Conservation (phyloP, 305 asterid genomes). For the Ilex paraguariensis region DNA sequence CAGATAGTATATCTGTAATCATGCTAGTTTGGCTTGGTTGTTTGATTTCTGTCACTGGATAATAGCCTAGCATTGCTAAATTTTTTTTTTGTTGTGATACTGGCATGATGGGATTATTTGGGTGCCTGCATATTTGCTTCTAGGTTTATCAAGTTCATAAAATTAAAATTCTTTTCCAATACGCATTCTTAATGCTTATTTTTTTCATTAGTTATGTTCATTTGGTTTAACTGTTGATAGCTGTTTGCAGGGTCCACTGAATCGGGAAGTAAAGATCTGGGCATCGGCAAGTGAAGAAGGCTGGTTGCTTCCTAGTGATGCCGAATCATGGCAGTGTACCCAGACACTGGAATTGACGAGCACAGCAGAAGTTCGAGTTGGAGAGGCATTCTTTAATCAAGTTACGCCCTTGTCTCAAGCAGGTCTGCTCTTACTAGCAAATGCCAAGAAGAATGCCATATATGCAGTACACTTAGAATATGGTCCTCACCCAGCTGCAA, state of each 20-base stretch:
- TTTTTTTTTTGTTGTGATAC: too few species aligned
- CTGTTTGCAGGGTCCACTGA: constrained; percentile 64
- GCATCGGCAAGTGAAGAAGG: constrained; percentile 92
- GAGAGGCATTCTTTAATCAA: constrained; percentile 96
- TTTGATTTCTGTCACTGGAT: too few species aligned
- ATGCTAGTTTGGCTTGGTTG: too few species aligned
- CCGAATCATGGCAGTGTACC: constrained; percentile 83
- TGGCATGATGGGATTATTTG: too few species aligned
- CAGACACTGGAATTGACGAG: constrained; percentile 82
- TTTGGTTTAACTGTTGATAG: constrained; percentile 17
- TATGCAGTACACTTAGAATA: constrained; percentile 93
- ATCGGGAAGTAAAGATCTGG: constrained; percentile 91
- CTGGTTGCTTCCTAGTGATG: constrained; percentile 90
- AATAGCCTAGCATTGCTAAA: too few species aligned
- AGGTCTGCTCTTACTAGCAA: constrained; percentile 88
- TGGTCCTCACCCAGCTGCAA: constrained; percentile 78
- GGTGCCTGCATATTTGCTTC: constrained; percentile 6
- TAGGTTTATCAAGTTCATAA: not conserved
- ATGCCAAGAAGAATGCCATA: constrained; percentile 93
- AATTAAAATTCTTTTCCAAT: too few species aligned
- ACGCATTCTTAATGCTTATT: too few species aligned
- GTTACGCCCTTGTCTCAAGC: constrained; percentile 84
- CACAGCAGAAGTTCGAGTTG: constrained; percentile 52
- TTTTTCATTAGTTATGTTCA: not conserved
- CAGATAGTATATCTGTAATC: not conserved